These are phyloP conservation scores for Vaccinium vitisidaea DNA, from an alignment of 148 eudicot species.

Conservation along the genomic window DNA sequence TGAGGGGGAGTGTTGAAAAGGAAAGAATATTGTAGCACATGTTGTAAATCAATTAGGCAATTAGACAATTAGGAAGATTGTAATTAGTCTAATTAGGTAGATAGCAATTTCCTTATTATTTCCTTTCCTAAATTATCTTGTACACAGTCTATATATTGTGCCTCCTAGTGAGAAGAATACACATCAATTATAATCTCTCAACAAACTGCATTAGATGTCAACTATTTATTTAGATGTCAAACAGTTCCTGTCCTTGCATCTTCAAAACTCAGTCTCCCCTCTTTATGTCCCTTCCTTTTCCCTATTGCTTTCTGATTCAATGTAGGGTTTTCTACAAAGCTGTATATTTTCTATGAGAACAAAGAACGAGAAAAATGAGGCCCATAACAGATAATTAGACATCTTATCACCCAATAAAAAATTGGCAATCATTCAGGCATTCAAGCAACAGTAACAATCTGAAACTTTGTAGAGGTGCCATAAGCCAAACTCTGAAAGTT, in stretches of 20 bases:
- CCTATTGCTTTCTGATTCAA: background rate
- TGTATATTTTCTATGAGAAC: background rate
- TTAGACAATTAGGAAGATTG: too few relatives aligned
- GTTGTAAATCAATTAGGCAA: too few relatives aligned
- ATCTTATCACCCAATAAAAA: background rate
- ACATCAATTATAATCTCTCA: too few relatives aligned
- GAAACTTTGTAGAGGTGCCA: background rate
- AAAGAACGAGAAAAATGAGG: background rate
- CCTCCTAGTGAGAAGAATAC: too few relatives aligned
- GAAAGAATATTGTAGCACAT: too few relatives aligned
- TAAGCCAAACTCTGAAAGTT: slow-evolving; percentile 3
- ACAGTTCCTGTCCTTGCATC: background rate
- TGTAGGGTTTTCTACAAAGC: background rate
- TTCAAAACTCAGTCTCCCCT: background rate
- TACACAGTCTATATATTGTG: too few relatives aligned
- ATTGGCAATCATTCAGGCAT: background rate
- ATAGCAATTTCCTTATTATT: too few relatives aligned
- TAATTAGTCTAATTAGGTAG: too few relatives aligned
- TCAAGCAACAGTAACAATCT: background rate
- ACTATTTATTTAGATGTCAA: background rate
- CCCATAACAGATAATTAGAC: background rate
- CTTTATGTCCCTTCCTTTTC: background rate
- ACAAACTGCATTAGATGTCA: background rate
- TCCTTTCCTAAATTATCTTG: too few relatives aligned
- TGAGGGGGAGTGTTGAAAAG: too few relatives aligned